These are phyloP conservation scores for Xylaria sp. DNA, from an alignment of 2,329 filamentous ascomycete genomes.

Conservation along the genomic window DNA sequence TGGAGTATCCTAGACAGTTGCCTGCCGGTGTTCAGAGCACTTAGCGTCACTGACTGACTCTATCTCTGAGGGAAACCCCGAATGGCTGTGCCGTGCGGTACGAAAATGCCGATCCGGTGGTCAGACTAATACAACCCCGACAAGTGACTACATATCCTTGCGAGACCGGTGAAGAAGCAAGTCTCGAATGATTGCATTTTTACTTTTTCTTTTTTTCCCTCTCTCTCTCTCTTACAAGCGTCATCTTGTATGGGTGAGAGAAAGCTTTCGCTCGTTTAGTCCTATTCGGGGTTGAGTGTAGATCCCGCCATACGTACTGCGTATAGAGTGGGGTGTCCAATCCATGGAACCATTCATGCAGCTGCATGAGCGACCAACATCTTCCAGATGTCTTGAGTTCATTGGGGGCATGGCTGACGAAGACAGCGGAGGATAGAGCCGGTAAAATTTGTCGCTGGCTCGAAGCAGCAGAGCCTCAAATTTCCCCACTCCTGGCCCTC, in stretches of 20 bases:
- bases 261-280: background rate
- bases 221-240: conserved; percentile 10
- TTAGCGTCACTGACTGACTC: conserved; percentile 9
- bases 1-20: conserved; percentile 4
- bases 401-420: conserved; percentile 1
- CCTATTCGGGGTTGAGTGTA: background rate
- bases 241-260: background rate
- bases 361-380: conserved; percentile 7
- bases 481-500: conserved; percentile 1
- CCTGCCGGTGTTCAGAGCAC: conserved; percentile 4
- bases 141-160: conserved; percentile 2
- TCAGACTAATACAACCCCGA: conserved; percentile 17
- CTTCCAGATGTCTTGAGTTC: conserved; percentile 8
- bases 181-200: conserved; percentile 4
- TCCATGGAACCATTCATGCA: background rate
- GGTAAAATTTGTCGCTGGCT: background rate
- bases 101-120: conserved; percentile 23
- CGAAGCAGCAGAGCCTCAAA: conserved; percentile 21
- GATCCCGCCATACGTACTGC: background rate
- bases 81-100: conserved; percentile 17
- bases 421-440: background rate
- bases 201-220: conserved; percentile 3
- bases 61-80: conserved; percentile 11
- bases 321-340: background rate
- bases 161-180: conserved; percentile 11